phyloP scores from a whole-genome alignment of 805 yeast genomes.

The Tetrapisispora fleetii region DNA sequence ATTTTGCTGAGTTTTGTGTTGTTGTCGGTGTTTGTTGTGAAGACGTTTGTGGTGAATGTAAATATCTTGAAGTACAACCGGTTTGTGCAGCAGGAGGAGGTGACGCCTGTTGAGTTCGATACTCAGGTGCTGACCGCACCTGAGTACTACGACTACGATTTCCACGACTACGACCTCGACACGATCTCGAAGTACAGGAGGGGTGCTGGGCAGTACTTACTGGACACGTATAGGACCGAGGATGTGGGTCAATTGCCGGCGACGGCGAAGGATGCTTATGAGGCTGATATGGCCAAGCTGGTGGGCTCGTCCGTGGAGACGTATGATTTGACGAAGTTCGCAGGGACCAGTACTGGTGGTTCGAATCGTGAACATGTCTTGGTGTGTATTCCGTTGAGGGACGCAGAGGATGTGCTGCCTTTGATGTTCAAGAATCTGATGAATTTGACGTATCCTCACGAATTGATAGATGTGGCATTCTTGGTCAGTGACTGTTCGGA shows the following conservation, averaged over 20 bases:
- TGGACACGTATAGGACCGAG: slow-evolving; percentile 19
- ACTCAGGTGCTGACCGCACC: slow-evolving; percentile 17
- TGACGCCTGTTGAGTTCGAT: slow-evolving; percentile 1
- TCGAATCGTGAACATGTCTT: slow-evolving; percentile 52
- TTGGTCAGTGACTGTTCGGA: slow-evolving; percentile 71
- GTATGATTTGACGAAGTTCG: slow-evolving; percentile 51
- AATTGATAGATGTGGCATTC: slow-evolving; percentile 68
- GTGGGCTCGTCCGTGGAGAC: slow-evolving; percentile 42
- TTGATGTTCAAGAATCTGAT: slow-evolving; percentile 76
- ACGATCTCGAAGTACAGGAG: slow-evolving; percentile 29
- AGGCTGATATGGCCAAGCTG: slow-evolving; percentile 30
- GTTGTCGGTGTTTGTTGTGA: not conserved
- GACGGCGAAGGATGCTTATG: not conserved
- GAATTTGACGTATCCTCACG: slow-evolving; percentile 80
- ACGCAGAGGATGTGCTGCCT: slow-evolving; percentile 69
- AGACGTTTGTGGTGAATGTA: not conserved
- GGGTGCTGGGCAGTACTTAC: slow-evolving; percentile 31
- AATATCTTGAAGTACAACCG: not conserved
- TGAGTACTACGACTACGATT: slow-evolving; percentile 29
- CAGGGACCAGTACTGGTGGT: slow-evolving; percentile 43
- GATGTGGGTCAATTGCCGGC: not conserved
- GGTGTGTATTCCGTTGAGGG: slow-evolving; percentile 65
- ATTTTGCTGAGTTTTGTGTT: not conserved
- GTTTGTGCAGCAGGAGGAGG: not conserved
- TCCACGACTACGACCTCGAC: slow-evolving; percentile 28